Evolutionary conservation across 345 rosid genomes (phyloP).

Genomic region (Bruguiera parviflora): DNA sequence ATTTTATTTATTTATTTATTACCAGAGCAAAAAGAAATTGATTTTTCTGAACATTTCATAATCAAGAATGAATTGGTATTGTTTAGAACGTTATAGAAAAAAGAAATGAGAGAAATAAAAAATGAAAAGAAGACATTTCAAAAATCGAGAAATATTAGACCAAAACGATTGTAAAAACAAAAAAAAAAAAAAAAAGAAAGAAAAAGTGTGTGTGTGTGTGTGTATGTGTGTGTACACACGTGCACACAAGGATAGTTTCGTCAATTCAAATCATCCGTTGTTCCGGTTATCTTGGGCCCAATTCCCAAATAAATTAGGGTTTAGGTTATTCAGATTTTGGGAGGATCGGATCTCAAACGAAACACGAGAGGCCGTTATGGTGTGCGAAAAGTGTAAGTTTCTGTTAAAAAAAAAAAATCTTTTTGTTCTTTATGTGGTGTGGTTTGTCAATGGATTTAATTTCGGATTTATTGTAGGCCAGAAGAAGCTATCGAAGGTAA

Average conservation of each 20-base stretch:
- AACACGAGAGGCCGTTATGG: constrained; percentile 42
- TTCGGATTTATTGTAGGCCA: constrained; percentile 47
- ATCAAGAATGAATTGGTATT: no score
- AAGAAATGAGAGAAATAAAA: no score
- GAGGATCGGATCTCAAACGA: not conserved
- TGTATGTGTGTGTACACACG: no score
- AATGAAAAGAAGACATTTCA: no score
- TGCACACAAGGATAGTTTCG: not conserved
- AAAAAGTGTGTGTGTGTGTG: no score
- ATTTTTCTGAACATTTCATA: no score
- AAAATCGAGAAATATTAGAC: no score
- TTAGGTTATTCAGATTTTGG: constrained; percentile 14
- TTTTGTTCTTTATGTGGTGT: not conserved
- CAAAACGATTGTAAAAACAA: no score
- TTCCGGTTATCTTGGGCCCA: not conserved
- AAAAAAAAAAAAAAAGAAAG: no score
- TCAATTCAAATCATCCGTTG: not conserved
- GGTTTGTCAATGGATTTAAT: not conserved
- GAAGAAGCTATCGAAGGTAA: constrained; percentile 92
- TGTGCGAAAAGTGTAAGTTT: constrained; percentile 84
- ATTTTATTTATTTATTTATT: no score
- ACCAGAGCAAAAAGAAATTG: no score
- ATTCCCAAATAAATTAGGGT: constrained; percentile 23
- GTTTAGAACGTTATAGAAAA: no score
- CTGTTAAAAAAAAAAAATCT: not conserved